Conservation (phyloP, 257 asterid species). For the Leonotis leonurus region DNA sequence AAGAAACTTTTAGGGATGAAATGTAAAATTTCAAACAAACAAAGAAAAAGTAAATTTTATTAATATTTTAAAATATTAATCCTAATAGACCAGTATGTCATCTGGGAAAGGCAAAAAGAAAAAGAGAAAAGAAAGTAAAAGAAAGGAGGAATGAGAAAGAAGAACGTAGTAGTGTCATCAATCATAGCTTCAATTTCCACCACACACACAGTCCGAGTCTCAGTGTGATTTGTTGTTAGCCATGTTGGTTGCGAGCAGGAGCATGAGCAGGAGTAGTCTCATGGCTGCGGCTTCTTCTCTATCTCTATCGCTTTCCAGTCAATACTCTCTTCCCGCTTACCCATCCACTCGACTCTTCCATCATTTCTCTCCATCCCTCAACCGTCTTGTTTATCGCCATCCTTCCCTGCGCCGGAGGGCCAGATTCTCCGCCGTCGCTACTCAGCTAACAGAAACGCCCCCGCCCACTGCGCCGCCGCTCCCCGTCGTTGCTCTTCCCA, state of each 20-base stretch:
- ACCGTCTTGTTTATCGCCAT: constrained; percentile 3
- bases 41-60: too few species aligned
- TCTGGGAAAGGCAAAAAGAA: too few species aligned
- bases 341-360: constrained; percentile 20
- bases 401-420: constrained; percentile 19
- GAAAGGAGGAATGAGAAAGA: too few species aligned
- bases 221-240: background rate
- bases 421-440: constrained; percentile 47
- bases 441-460: constrained; percentile 33
- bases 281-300: constrained; percentile 27
- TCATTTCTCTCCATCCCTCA: constrained; percentile 17
- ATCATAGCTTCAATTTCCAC: background rate
- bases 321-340: constrained; percentile 22
- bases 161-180: background rate
- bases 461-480: too few species aligned
- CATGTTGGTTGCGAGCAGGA: constrained; percentile 2
- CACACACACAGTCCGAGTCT: background rate
- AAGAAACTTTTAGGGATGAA: too few species aligned
- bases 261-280: background rate
- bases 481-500: constrained; percentile 67
- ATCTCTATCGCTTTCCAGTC: constrained; percentile 31
- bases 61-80: too few species aligned
- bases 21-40: too few species aligned
- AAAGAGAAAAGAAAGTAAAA: too few species aligned
- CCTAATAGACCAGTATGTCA: too few species aligned